Evolutionary conservation across 208 protist genomes (phyloP).

Genomic region (Herpetomonas muscarum): DNA sequence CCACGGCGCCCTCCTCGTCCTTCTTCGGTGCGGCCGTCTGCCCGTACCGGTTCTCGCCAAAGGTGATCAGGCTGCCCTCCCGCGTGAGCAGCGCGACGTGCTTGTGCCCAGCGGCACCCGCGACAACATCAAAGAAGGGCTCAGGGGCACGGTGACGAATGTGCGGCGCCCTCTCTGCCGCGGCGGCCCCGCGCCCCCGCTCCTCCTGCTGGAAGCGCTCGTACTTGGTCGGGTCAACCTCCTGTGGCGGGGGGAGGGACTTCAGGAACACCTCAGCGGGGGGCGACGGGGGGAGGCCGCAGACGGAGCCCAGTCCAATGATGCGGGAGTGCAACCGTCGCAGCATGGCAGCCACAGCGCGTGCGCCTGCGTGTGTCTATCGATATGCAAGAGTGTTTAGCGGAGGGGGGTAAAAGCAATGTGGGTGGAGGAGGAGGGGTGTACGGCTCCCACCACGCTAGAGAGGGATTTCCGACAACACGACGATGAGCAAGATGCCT

Average conservation of each 20-base stretch:
- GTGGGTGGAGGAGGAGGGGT: too few relatives aligned
- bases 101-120: constrained; percentile 44
- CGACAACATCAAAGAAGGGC: constrained; percentile 36
- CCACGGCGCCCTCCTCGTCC: neutral
- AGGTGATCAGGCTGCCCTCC: constrained; percentile 61
- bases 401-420: too few relatives aligned
- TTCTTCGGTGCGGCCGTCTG: constrained; percentile 29
- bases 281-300: constrained; percentile 47
- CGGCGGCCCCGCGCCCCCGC: neutral
- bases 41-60: constrained; percentile 62
- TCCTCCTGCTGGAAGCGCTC: constrained; percentile 60
- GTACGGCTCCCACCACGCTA: too few relatives aligned
- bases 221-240: constrained; percentile 52
- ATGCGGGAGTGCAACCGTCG: constrained; percentile 70
- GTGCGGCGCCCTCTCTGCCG: neutral
- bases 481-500: too few relatives aligned
- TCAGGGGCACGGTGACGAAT: constrained; percentile 8
- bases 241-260: constrained; percentile 56
- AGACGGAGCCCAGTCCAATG: constrained; percentile 63
- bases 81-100: constrained; percentile 52
- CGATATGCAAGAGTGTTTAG: neutral
- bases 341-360: constrained; percentile 44
- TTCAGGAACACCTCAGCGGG: constrained; percentile 73
- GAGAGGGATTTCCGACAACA: too few relatives aligned
- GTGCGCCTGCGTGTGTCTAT: neutral